Conservation (phyloP, 208 protist species). For the Trypanosoma congolense region DNA sequence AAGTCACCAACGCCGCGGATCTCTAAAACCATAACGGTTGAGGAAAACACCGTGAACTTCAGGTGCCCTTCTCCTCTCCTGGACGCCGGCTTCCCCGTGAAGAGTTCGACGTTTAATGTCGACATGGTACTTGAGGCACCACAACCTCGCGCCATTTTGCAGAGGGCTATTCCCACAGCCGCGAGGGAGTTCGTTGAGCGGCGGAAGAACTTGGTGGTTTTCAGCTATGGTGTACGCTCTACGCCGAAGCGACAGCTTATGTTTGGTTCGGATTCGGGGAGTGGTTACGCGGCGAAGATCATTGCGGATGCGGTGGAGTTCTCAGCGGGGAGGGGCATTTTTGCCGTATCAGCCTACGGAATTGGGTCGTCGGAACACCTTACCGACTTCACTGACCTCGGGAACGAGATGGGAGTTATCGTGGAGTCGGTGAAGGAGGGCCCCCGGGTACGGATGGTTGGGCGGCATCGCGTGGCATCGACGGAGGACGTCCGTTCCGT, state of each 20-base stretch:
- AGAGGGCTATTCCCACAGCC: constrained; percentile 31
- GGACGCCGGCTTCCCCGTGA: constrained; percentile 67
- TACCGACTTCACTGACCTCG: constrained; percentile 69
- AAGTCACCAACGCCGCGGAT: constrained; percentile 27
- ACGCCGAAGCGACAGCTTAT: constrained; percentile 82
- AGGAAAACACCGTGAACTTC: constrained; percentile 53
- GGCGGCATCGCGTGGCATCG: constrained; percentile 48
- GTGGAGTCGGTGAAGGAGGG: constrained; percentile 87
- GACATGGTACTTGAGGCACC: constrained; percentile 53
- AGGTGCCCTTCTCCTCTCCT: constrained; percentile 43
- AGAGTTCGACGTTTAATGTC: constrained; percentile 54
- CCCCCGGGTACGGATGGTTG: constrained; percentile 77
- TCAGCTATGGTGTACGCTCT: constrained; percentile 77
- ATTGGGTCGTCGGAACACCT: constrained; percentile 70
- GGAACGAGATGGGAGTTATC: constrained; percentile 79
- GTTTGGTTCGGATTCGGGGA: constrained; percentile 46
- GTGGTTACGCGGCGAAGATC: constrained; percentile 70
- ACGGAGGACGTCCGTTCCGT: constrained; percentile 46
- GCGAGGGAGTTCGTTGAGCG: constrained; percentile 52
- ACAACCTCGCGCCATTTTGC: constrained; percentile 23
- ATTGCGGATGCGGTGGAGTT: constrained; percentile 50
- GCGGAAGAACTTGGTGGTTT: constrained; percentile 81
- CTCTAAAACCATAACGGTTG: constrained; percentile 31
- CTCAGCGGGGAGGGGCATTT: constrained; percentile 41
- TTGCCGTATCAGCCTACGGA: constrained; percentile 67